Percentiles rank a stretch among this genome's conserved stretches.
Evolutionary conservation across 2,329 filamentous ascomycete species (phyloP).

Genomic region (Nemania sp.): DNA sequence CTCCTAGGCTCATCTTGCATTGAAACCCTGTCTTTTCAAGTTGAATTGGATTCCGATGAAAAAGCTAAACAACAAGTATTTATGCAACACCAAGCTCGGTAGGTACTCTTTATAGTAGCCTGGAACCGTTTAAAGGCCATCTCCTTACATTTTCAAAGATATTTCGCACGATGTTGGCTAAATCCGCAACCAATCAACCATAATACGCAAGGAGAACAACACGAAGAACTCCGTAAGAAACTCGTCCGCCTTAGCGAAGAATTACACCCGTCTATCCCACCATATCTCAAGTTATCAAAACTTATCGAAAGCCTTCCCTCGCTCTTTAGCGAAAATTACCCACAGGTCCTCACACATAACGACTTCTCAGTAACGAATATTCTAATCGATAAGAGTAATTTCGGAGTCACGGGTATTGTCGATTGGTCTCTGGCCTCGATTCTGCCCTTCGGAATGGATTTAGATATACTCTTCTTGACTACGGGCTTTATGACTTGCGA

Average conservation of each 20-base stretch:
- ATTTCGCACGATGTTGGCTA: conserved; percentile 48
- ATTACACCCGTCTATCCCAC: conserved; percentile 16
- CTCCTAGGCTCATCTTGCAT: conserved; percentile 45
- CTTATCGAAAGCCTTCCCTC: conserved; percentile 40
- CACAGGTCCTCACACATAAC: conserved; percentile 48
- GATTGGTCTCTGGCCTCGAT: conserved; percentile 49
- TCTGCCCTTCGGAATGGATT: conserved; percentile 42
- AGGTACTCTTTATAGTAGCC: conserved; percentile 10
- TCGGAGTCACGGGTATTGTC: conserved; percentile 47
- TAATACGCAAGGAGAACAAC: conserved; percentile 6
- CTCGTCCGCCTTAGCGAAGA: conserved; percentile 27
- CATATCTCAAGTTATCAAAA: conserved; percentile 1
- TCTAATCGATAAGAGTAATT: conserved; percentile 45
- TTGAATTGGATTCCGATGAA: conserved; percentile 40
- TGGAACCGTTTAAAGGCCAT: not conserved
- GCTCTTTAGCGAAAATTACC: conserved; percentile 47
- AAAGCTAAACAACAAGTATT: conserved; percentile 32
- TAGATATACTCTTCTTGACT: conserved; percentile 43
- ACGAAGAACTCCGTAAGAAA: conserved; percentile 38
- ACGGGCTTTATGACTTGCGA: conserved; percentile 46
- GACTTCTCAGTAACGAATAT: conserved; percentile 51
- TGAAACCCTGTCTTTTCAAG: conserved; percentile 41
- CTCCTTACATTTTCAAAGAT: conserved; percentile 34
- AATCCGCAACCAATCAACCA: conserved; percentile 33
- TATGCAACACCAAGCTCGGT: conserved; percentile 35